Percentiles rank a stretch among this genome's conserved stretches.
Conservation (phyloP, 306 rosid genomes). For the Lupinus albus region DNA sequence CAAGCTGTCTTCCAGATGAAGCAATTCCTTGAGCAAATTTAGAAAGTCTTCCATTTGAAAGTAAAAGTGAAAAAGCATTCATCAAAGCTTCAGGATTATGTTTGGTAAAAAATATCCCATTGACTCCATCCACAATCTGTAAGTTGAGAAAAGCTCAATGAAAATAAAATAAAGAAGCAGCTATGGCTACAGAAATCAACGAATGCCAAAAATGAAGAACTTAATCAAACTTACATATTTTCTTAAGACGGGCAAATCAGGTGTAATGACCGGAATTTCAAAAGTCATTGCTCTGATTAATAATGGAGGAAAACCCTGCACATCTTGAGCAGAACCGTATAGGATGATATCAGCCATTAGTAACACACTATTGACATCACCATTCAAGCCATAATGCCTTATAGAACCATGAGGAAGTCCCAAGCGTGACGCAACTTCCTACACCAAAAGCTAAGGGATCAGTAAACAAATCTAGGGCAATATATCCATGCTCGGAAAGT, state of each 20-base stretch:
- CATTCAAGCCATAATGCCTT: constrained; percentile 74
- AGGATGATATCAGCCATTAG: constrained; percentile 90
- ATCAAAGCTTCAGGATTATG: constrained; percentile 79
- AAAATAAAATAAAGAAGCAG: constrained; percentile 31
- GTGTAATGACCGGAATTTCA: constrained; percentile 77
- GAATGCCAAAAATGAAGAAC: constrained; percentile 36
- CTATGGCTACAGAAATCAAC: constrained; percentile 37
- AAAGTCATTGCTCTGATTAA: constrained; percentile 86
- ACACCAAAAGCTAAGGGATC: constrained; percentile 51
- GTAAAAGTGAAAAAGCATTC: constrained; percentile 73
- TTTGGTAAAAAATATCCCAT: constrained; percentile 68
- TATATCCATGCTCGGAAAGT: constrained; percentile 24
- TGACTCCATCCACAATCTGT: constrained; percentile 79
- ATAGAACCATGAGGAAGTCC: constrained; percentile 82
- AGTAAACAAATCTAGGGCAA: constrained; percentile 33
- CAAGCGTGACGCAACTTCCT: constrained; percentile 84
- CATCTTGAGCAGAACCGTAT: constrained; percentile 90
- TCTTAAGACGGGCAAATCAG: constrained; percentile 75
- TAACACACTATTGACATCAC: constrained; percentile 72
- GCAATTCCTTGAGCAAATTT: constrained; percentile 76
- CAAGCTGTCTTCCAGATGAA: constrained; percentile 79
- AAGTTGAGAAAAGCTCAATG: constrained; percentile 38
- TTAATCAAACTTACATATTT: constrained; percentile 71
- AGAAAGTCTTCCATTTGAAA: constrained; percentile 86
- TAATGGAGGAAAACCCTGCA: constrained; percentile 90